A percentile compares a stretch with the other conserved stretches of the same genome.
These are phyloP conservation scores for Cyamopsis tetragonoloba DNA, from an alignment of 306 rosid genomes.

Conservation along the genomic window DNA sequence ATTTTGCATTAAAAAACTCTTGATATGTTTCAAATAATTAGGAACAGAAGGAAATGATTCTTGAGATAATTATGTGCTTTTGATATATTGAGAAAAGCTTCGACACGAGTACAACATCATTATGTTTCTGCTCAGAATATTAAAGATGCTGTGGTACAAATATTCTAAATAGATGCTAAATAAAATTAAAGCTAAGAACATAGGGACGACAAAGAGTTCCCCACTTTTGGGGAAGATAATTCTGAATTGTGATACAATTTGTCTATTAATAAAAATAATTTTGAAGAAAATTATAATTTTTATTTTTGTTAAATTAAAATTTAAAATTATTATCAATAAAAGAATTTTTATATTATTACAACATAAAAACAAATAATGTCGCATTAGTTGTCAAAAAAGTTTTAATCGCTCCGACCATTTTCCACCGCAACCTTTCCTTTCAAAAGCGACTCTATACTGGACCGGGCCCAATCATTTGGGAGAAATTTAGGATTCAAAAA, in stretches of 20 bases:
- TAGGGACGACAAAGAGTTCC: slow-evolving; percentile 11
- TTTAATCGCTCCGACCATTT: background rate
- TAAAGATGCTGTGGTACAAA: background rate
- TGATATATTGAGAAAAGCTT: slow-evolving; percentile 1
- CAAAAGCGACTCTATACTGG: background rate
- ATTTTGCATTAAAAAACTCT: background rate
- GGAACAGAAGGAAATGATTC: background rate
- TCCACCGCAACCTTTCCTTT: slow-evolving; percentile 1
- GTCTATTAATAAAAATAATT: too few species aligned
- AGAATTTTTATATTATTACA: too few species aligned
- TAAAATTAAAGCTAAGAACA: slow-evolving; percentile 2
- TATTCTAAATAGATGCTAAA: background rate
- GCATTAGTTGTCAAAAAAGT: background rate
- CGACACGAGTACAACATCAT: background rate
- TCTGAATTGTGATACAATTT: too few species aligned
- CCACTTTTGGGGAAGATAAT: slow-evolving; percentile 8
- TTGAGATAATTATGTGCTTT: background rate
- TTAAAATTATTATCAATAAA: too few species aligned
- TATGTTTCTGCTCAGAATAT: background rate
- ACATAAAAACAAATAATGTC: too few species aligned
- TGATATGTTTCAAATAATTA: background rate
- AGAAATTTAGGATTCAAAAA: too few species aligned
- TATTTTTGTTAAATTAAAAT: too few species aligned
- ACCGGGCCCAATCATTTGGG: background rate
- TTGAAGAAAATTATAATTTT: too few species aligned